Percentiles rank a stretch among this genome's conserved stretches.
Conservation (phyloP, 1,139 yeast species). For the Yamadazyma atlantica region DNA sequence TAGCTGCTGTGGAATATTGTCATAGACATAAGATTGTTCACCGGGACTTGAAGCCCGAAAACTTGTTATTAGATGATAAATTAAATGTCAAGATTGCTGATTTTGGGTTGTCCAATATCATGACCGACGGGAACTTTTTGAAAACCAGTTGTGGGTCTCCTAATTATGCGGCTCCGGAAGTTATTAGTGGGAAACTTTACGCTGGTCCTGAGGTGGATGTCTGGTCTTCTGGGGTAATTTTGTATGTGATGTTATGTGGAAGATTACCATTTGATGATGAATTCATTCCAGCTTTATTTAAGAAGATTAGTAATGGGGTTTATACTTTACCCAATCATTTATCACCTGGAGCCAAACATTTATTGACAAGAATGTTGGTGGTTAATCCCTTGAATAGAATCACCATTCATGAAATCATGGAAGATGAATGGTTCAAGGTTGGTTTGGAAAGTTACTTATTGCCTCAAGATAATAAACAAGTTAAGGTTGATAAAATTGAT, state of each 20-base stretch:
- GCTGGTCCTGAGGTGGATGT: conserved; percentile 99
- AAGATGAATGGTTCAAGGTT: conserved; percentile 92
- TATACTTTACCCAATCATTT: conserved; percentile 89
- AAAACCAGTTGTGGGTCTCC: conserved; percentile 96
- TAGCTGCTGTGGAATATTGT: conserved; percentile 97
- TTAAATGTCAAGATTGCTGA: conserved; percentile 95
- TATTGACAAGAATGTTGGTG: conserved; percentile 89
- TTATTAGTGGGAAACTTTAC: conserved; percentile 89
- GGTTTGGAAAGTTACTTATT: conserved; percentile 80
- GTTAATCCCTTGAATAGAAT: conserved; percentile 96
- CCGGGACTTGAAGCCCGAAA: conserved; percentile 94
- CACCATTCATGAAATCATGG: conserved; percentile 90
- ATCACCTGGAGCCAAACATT: conserved; percentile 82
- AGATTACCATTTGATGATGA: conserved; percentile 97
- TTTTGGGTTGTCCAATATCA: conserved; percentile 91
- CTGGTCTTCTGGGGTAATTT: conserved; percentile 97
- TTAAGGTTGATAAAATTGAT: conserved; percentile 41
- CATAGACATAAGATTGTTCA: conserved; percentile 98
- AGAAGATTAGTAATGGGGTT: conserved; percentile 92
- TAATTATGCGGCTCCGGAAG: conserved; percentile 98
- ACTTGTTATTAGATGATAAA: conserved; percentile 84
- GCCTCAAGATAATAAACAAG: conserved; percentile 60
- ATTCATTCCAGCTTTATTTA: conserved; percentile 92
- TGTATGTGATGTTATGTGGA: conserved; percentile 96
- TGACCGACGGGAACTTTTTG: conserved; percentile 97